Evolutionary conservation across 371 early-diverging fungal genomes (phyloP), one percentile per base, ranked within the genome.

Genomic region (Blakeslea trispora): DNA sequence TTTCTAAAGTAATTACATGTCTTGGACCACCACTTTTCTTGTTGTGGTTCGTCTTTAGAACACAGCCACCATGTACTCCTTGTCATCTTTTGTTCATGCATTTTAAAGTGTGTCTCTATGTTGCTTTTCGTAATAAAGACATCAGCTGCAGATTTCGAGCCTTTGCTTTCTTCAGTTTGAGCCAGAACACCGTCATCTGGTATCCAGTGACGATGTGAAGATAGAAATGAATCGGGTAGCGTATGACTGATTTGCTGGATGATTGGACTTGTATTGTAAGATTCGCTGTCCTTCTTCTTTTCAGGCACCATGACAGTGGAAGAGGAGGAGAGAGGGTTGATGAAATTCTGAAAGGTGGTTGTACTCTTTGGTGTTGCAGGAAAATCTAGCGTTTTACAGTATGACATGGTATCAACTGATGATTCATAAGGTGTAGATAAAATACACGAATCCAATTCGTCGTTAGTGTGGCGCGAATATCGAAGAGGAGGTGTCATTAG

Each of bases 291-390:
- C 11, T 52, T 52, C 18, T 52, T 52, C 9, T 5, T 45, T 21
- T 45, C 45, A 23, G 13, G 44, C 22, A 21, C 23, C 5, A 39
- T 40, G 15, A 40, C 40, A 14, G 24, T 50, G 22, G 50, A 50
- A 23, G 50, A 21, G 11, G 50, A 34, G 14, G 34, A 21, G 6
- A 22, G 24, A 8, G 51, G 18, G 17, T 42, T 42, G 2, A 55
- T 46, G 1, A 52, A 23, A 17, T 46, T 47, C 34, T 52, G 53
- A 52, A 71, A 66, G 3, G 64, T 59, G 17, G 66, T 61, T 11
- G 68, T 68, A 17, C 64, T 74, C 28, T 68, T 66, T 7, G 71
- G 71, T 0, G 71, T 71, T 0, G 62, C 51, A 10, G 75, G 75
- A 15, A 66, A 31, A 19, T 69, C 66, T 1, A 58, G 14, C 1